A percentile compares a stretch with the other conserved stretches of the same genome.
These are phyloP conservation scores for Globisporangium yorkense DNA, from an alignment of 352 stramenopile species.

Conservation along the genomic window DNA sequence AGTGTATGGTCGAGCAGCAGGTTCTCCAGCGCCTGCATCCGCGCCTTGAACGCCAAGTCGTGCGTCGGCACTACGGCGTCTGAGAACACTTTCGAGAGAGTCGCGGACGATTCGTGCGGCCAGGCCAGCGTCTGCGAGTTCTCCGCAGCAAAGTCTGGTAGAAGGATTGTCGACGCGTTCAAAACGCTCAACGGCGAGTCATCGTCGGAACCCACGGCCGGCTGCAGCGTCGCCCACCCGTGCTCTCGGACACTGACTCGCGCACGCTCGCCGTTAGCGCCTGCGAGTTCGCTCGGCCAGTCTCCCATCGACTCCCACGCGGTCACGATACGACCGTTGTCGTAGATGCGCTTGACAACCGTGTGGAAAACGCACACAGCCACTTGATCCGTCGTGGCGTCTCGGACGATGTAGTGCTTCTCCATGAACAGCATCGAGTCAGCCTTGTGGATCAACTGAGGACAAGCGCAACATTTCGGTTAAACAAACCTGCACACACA, in stretches of 20 bases:
- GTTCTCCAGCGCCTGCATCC: conserved; percentile 14
- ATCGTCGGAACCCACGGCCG: not conserved
- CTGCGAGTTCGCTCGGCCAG: conserved; percentile 2
- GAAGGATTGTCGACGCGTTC: conserved; percentile 3
- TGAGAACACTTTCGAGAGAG: not conserved
- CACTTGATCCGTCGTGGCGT: not conserved
- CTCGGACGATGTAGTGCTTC: conserved; percentile 2
- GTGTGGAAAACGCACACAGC: not conserved
- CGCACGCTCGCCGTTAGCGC: not conserved
- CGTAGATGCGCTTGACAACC: conserved; percentile 1
- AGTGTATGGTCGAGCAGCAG: conserved; percentile 8
- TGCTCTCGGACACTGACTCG: not conserved
- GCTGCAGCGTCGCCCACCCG: conserved; percentile 3
- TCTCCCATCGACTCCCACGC: conserved; percentile 7
- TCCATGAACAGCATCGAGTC: conserved; percentile 3
- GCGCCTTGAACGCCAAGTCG: not conserved
- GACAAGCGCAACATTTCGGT: too few relatives aligned
- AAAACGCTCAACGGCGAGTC: not conserved
- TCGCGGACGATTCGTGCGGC: not conserved
- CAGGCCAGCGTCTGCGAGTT: not conserved
- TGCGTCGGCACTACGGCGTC: conserved; percentile 8
- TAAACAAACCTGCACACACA: too few relatives aligned
- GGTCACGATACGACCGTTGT: not conserved
- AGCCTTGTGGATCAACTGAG: too few relatives aligned
- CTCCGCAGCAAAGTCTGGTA: not conserved